Evolutionary conservation across 805 yeast species (phyloP), one percentile per base, ranked within the genome.

Genomic region (Hanseniaspora pseudoguilliermondii): DNA sequence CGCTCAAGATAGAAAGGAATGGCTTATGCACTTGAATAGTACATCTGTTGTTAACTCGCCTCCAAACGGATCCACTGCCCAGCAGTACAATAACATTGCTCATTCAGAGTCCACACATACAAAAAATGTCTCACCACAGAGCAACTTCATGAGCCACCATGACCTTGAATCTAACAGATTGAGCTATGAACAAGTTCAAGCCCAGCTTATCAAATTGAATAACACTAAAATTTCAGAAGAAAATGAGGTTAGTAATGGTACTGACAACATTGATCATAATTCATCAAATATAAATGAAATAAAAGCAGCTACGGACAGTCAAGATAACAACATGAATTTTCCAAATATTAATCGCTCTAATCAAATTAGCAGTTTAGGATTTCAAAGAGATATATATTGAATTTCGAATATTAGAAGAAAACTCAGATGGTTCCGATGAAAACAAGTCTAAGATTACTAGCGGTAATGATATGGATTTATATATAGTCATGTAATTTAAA

Each of bases 1-100:
- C 18, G 18, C 56, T n/a, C 46, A 53, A 11, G 56, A 53, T 10
- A 38, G 50, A 46, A 53, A 27, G 10, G 47, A 44, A 36, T 53
- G 56, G 56, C 18, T 53, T 8, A 7, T 20, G 10, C 49, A 53
- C 10, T 5, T 35, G 5, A 44, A 36, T 20, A 29, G 35, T 27
- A 44, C 35, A 4, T 25, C 55, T 11, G 6, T 36, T 15, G 27
- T 21, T 27, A 27, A 49, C 21, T 27, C 41, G 7, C 52, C 43
- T n/a, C 16, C 48, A 8, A 27, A 13, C 25, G 50, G 29, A 4
- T 34, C 41, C 8, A 9, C 16, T 10, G 38, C n/a, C 9, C 13
- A 32, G 10, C 29, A 23, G 1, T 23, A 21, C 11, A 21, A 6
- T n/a, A 23, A 47, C 5, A n/a, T 35, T 13, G 39, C 6, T 21